Evolutionary conservation across 2,329 filamentous ascomycete species (phyloP).

Genomic region (Laburnicola sp.): DNA sequence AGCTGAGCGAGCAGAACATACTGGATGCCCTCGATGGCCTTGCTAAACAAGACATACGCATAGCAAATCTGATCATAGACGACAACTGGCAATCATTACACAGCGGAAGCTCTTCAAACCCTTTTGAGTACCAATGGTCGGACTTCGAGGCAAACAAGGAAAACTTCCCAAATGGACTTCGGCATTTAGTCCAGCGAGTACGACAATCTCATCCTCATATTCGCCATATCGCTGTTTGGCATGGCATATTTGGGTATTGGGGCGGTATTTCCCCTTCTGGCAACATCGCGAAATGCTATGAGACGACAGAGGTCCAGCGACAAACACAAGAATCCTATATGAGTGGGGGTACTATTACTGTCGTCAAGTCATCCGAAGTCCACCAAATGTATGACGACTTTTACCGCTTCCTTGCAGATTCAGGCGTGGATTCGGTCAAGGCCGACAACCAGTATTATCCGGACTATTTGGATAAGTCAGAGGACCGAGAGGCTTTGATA

Average conservation of each 20-base stretch:
- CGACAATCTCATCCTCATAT: slow-evolving; percentile 71
- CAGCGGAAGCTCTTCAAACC: slow-evolving; percentile 53
- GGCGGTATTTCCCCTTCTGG: slow-evolving; percentile 79
- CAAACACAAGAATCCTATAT: slow-evolving; percentile 60
- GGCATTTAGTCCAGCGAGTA: slow-evolving; percentile 69
- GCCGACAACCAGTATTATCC: slow-evolving; percentile 91
- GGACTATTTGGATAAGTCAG: slow-evolving; percentile 71
- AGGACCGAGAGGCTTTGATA: slow-evolving; percentile 70
- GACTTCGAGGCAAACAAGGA: slow-evolving; percentile 82
- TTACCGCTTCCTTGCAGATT: slow-evolving; percentile 74
- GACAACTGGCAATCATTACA: slow-evolving; percentile 73
- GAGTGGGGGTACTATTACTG: slow-evolving; percentile 69
- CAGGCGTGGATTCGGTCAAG: slow-evolving; percentile 85
- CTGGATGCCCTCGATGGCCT: slow-evolving; percentile 73
- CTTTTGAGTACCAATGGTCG: slow-evolving; percentile 60
- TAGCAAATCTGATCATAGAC: slow-evolving; percentile 89
- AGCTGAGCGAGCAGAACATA: slow-evolving; percentile 79
- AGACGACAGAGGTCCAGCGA: slow-evolving; percentile 64
- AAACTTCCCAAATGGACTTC: slow-evolving; percentile 79
- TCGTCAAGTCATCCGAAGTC: slow-evolving; percentile 75
- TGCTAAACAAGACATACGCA: slow-evolving; percentile 69
- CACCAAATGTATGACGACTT: slow-evolving; percentile 84
- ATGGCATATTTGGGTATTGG: slow-evolving; percentile 70
- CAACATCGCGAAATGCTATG: slow-evolving; percentile 75
- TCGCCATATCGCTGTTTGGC: slow-evolving; percentile 89